phyloP scores from a whole-genome alignment of 768 basidiomycete species.

The Suillus spraguei region DNA sequence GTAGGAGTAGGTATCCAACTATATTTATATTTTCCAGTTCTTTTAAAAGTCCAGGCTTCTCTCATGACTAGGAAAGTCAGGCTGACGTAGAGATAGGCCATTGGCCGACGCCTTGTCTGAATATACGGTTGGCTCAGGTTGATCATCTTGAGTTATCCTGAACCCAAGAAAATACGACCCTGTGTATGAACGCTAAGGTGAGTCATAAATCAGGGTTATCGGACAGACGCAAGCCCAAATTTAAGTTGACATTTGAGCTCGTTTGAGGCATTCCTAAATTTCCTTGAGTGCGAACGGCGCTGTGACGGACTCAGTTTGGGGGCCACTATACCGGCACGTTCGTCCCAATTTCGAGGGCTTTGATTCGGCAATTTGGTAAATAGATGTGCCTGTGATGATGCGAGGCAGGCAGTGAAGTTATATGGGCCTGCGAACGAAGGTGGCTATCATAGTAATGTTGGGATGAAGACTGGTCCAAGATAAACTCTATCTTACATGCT shows the following conservation, averaged over 20 bases:
- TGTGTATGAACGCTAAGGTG: not conserved
- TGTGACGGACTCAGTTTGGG: not conserved
- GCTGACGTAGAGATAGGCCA: not conserved
- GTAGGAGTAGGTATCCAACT: no score
- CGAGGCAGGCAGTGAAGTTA: not conserved
- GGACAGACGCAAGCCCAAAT: not conserved
- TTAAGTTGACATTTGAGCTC: not conserved
- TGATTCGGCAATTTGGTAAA: not conserved
- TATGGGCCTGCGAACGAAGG: not conserved
- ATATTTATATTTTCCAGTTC: not conserved
- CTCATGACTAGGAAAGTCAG: not conserved
- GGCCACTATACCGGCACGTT: not conserved
- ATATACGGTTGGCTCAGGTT: not conserved
- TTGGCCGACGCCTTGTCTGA: not conserved
- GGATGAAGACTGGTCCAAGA: not conserved
- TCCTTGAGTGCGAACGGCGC: not conserved
- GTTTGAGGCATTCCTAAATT: not conserved
- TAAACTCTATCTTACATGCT: not conserved
- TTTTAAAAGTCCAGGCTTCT: not conserved
- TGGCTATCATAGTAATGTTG: not conserved
- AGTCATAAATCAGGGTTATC: not conserved
- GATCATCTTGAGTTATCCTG: not conserved
- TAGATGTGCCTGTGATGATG: conserved; percentile 1
- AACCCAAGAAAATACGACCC: not conserved
- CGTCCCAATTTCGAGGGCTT: not conserved